Evolutionary conservation across 331 rosid species (phyloP).

Genomic region (Acacia pycnantha): DNA sequence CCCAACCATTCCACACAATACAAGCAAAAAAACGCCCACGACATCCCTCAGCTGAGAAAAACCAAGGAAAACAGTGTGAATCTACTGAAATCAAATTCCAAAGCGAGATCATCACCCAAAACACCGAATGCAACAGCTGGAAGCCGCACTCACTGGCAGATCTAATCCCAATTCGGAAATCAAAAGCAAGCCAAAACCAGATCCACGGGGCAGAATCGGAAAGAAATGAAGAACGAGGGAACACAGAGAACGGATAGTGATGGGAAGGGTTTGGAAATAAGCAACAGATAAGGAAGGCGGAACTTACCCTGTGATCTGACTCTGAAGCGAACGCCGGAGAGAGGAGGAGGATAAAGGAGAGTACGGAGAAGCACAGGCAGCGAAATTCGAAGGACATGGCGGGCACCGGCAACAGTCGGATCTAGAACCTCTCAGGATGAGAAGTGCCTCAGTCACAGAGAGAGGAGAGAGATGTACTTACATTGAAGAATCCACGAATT

Average conservation of each 20-base stretch:
- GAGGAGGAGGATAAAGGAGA: slow-evolving; percentile 39
- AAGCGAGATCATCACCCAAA: not conserved
- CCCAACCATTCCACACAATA: slow-evolving; percentile 3
- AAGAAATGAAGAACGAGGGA: not conserved
- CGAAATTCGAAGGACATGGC: slow-evolving; percentile 72
- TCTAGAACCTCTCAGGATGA: slow-evolving; percentile 34
- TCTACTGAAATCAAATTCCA: not conserved
- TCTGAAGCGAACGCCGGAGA: slow-evolving; percentile 64
- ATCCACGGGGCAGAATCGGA: slow-evolving; percentile 36
- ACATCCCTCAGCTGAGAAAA: not conserved
- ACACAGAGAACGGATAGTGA: not conserved
- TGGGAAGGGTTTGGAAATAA: slow-evolving; percentile 7
- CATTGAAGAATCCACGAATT: not conserved
- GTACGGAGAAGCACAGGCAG: slow-evolving; percentile 34
- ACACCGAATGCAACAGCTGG: not conserved
- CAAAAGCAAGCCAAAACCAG: slow-evolving; percentile 30
- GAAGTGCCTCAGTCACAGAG: not conserved
- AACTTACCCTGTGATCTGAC: slow-evolving; percentile 90
- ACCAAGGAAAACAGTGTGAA: not conserved
- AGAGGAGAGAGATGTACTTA: not conserved
- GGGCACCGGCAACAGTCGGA: slow-evolving; percentile 45
- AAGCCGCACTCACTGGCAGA: slow-evolving; percentile 29
- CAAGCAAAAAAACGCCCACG: not conserved
- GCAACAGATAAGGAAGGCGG: not conserved
- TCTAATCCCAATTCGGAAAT: slow-evolving; percentile 47